Percentiles rank a stretch among this genome's conserved stretches.
phyloP scores from a whole-genome alignment of 208 protist species.

The Crithidia fasciculata region DNA sequence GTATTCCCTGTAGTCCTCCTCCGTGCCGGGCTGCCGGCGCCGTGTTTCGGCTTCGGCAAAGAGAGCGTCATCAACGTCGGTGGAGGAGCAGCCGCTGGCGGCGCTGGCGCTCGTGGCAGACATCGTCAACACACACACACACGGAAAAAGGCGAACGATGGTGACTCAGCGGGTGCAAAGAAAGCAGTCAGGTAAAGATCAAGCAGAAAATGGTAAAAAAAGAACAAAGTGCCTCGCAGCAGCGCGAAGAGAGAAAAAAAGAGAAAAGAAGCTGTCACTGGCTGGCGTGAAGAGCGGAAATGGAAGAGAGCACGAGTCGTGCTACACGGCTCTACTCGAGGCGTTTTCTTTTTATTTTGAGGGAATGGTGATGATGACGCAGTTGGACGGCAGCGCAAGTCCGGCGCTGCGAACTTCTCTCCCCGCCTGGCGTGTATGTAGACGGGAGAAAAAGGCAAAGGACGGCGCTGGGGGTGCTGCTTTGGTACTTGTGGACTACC shows the following conservation, averaged over 20 bases:
- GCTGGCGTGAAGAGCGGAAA: too few relatives aligned
- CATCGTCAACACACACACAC: too few relatives aligned
- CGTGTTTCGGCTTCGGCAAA: constrained; percentile 22
- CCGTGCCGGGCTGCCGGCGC: constrained; percentile 10
- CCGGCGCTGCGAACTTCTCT: too few relatives aligned
- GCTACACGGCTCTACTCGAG: too few relatives aligned
- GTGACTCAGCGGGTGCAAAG: too few relatives aligned
- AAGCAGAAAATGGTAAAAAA: neutral
- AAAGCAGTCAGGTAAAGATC: neutral
- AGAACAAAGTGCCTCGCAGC: neutral
- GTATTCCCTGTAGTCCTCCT: constrained; percentile 43
- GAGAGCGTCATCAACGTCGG: constrained; percentile 16
- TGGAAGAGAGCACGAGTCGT: too few relatives aligned
- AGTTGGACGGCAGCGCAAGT: too few relatives aligned
- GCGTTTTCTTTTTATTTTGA: neutral
- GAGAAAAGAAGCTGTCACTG: neutral
- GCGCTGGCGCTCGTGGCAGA: neutral
- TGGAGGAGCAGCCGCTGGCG: constrained; percentile 3
- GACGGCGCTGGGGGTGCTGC: too few relatives aligned
- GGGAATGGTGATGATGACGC: neutral
- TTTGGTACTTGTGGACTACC: too few relatives aligned
- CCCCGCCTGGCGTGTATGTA: too few relatives aligned
- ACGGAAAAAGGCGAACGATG: too few relatives aligned
- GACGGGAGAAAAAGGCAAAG: too few relatives aligned
- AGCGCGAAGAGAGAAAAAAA: neutral